phyloP scores from a whole-genome alignment of 805 yeast species.

The Nakazawaea ishiwadae region DNA sequence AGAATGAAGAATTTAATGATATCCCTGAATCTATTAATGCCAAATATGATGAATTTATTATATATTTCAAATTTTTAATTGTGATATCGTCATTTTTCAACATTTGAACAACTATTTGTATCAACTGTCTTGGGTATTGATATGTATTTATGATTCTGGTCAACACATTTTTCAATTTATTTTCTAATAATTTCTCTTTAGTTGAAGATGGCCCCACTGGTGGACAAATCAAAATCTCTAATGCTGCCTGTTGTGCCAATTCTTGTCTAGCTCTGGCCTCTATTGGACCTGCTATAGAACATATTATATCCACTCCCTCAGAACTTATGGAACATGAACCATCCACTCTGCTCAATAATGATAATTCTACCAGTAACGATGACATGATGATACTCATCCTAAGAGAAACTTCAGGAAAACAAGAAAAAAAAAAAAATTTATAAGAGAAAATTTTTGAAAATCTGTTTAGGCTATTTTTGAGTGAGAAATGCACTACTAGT shows the following conservation, averaged over 20 bases:
- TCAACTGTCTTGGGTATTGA: constrained; percentile 73
- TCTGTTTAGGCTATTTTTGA: no score
- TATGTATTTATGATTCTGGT: constrained; percentile 55
- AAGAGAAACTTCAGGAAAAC: no score
- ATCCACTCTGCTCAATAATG: constrained; percentile 56
- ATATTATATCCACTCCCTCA: constrained; percentile 47
- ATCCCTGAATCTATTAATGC: constrained; percentile 82
- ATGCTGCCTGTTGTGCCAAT: constrained; percentile 67
- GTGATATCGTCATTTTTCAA: constrained; percentile 47
- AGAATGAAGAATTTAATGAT: constrained; percentile 58
- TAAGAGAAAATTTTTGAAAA: no score
- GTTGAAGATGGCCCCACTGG: constrained; percentile 67
- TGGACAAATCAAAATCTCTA: constrained; percentile 79
- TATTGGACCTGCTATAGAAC: constrained; percentile 87
- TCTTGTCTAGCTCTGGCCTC: constrained; percentile 84
- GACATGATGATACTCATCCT: no score
- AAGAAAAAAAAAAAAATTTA: no score
- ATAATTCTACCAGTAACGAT: not conserved
- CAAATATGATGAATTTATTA: constrained; percentile 43
- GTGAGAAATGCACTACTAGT: no score
- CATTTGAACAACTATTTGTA: constrained; percentile 66
- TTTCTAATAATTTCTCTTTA: constrained; percentile 74
- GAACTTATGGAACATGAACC: constrained; percentile 54
- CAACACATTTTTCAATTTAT: constrained; percentile 58
- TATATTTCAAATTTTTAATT: constrained; percentile 12